Evolutionary conservation across 176 grass and related monocot genomes (phyloP).

Genomic region (Tillandsia fasciculata): DNA sequence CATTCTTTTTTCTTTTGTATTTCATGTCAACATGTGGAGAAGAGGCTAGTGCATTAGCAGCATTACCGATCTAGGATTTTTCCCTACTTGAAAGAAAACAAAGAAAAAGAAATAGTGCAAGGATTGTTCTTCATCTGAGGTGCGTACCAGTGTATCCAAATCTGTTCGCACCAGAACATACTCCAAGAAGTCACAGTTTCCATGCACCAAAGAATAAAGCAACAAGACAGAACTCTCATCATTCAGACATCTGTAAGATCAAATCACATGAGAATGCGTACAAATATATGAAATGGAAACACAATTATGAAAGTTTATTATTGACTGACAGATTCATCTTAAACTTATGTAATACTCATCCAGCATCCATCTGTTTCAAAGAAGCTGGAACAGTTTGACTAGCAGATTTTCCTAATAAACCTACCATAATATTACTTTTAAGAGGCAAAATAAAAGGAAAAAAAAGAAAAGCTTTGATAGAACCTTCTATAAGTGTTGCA

Average conservation of each 20-base stretch:
- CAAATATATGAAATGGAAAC: neutral
- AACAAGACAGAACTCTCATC: slow-evolving; percentile 79
- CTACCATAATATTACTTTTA: neutral
- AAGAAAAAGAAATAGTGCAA: neutral
- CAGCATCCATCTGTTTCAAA: too few species aligned
- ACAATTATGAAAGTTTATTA: neutral
- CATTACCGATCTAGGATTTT: neutral
- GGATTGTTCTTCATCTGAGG: slow-evolving; percentile 5
- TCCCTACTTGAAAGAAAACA: neutral
- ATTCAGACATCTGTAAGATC: slow-evolving; percentile 9
- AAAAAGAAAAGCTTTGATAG: too few species aligned
- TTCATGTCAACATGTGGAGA: neutral
- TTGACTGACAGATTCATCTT: neutral
- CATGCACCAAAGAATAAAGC: slow-evolving; percentile 93
- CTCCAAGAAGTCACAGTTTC: slow-evolving; percentile 91
- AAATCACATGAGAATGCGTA: neutral
- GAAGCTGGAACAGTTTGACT: neutral
- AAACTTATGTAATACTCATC: too few species aligned
- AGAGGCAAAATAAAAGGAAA: neutral
- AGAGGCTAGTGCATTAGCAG: too few species aligned
- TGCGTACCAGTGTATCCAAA: slow-evolving; percentile 90
- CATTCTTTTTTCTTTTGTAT: neutral
- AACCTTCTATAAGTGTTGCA: too few species aligned
- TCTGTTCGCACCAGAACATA: slow-evolving; percentile 98
- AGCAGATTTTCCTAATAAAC: neutral